Percentiles rank a stretch among this genome's conserved stretches.
These are phyloP conservation scores for Citrus trifoliata DNA, from an alignment of 345 rosid genomes.

Conservation along the genomic window DNA sequence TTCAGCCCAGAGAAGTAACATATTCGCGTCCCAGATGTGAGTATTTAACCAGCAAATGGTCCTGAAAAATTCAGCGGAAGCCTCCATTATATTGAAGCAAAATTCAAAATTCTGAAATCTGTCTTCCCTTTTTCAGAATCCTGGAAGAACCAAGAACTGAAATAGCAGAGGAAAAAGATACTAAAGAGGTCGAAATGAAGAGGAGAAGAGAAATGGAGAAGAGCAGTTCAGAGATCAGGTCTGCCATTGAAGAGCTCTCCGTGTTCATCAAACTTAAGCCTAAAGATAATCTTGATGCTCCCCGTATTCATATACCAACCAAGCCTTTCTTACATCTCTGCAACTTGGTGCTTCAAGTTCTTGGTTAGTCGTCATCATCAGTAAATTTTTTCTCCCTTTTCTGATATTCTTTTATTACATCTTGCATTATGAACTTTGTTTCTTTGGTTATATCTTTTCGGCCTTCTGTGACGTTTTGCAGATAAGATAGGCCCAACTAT, in stretches of 20 bases:
- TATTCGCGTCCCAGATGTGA: background rate
- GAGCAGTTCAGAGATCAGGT: slow-evolving; percentile 51
- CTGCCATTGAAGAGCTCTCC: slow-evolving; percentile 81
- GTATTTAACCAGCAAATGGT: background rate
- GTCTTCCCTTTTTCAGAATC: background rate
- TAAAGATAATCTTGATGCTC: slow-evolving; percentile 22
- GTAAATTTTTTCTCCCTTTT: background rate
- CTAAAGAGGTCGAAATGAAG: slow-evolving; percentile 42
- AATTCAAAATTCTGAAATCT: background rate
- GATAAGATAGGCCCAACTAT: slow-evolving; percentile 98
- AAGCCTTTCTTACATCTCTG: slow-evolving; percentile 66
- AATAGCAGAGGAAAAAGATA: background rate
- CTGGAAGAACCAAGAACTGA: background rate
- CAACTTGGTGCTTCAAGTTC: slow-evolving; percentile 75
- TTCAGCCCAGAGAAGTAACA: slow-evolving; percentile 13
- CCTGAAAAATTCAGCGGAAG: background rate
- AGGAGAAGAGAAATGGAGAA: slow-evolving; percentile 69
- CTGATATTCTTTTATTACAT: background rate
- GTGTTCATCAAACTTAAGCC: slow-evolving; percentile 39
- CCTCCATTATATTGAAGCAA: slow-evolving; percentile 1
- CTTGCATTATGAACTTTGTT: background rate
- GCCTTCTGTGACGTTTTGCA: slow-evolving; percentile 32
- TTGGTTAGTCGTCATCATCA: slow-evolving; percentile 49
- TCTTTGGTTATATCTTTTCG: background rate
- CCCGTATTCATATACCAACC: slow-evolving; percentile 44